Evolutionary conservation across 805 yeast genomes (phyloP), one percentile per base, ranked within the genome.

Genomic region (Candida methanosorbosa): DNA sequence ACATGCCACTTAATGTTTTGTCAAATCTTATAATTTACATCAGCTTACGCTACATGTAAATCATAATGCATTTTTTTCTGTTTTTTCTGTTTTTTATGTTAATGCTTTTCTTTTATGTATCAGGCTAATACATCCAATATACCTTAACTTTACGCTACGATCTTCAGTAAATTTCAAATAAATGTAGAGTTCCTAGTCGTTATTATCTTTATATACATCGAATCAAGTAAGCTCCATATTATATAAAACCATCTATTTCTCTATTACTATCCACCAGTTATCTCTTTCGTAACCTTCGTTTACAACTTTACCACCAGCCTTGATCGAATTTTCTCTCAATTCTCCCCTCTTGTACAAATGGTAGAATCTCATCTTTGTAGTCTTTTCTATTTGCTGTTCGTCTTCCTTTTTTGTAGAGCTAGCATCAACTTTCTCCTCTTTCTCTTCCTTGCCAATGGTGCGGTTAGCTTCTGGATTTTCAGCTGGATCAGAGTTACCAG

Each of bases 261-360:
- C 52, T 17, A 68, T 62, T 4, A 79, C 60, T 2, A 66, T 78
- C 83, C 95, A 90, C 97, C 97, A 92, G 50, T 90, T 90, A 52
- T 90, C 98, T 50, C 72, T 75, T 54, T 92, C 97, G 52, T 90
- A 92, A 1, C 98, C 98, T 29, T 71, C 62, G 19, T 70, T 75
- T 0, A 81, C 66, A 1, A 88, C 65, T 4, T 36, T 44, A 1
- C 80, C 88, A 2, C 95, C 95, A 0, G 96, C 95, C 18, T 50
- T 49, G 16, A 45, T 50, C 18, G 83, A 82, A 48, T 90, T 85
- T 5, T 70, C 72, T 31, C 70, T 80, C 29, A 92, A 64, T 53
- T 92, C 98, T 1, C 96, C 97, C 40, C 81, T 59, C 37, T 68
- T 71, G 55, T 92, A 92, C 31, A 92, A 59, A 54, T 92, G 98